These are phyloP conservation scores for Brassica nigra DNA, from an alignment of 345 rosid genomes.

Conservation along the genomic window DNA sequence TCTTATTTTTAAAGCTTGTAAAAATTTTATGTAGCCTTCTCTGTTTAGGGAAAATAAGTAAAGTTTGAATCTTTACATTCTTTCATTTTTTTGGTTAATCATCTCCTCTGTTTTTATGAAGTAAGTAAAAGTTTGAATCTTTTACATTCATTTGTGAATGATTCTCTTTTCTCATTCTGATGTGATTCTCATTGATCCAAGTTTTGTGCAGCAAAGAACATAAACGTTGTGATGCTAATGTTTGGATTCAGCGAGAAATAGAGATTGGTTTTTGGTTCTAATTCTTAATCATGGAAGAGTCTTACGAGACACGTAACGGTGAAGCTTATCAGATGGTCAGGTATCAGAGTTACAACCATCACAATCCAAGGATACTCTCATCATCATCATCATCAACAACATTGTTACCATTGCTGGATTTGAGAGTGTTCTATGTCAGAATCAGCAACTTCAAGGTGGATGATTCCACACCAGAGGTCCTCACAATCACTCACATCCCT, in stretches of 20 bases:
- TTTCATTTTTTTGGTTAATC: slow-evolving; percentile 12
- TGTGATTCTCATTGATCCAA: slow-evolving; percentile 24
- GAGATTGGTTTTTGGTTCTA: background rate
- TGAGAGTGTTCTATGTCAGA: slow-evolving; percentile 90
- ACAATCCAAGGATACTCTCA: slow-evolving; percentile 39
- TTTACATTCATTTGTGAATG: slow-evolving; percentile 14
- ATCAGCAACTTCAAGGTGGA: slow-evolving; percentile 71
- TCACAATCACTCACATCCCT: slow-evolving; percentile 78
- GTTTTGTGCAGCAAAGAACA: slow-evolving; percentile 26
- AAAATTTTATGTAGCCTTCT: slow-evolving; percentile 3
- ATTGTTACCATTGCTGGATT: slow-evolving; percentile 55
- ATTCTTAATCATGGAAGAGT: slow-evolving; percentile 52
- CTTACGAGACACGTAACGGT: slow-evolving; percentile 49
- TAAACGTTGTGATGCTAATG: background rate
- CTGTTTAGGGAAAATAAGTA: slow-evolving; percentile 30
- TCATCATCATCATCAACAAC: background rate
- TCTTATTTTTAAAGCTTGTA: background rate
- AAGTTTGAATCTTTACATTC: slow-evolving; percentile 38
- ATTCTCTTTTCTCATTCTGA: background rate
- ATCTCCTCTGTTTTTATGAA: slow-evolving; percentile 28
- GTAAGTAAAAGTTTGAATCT: slow-evolving; percentile 37
- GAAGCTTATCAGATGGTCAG: slow-evolving; percentile 50
- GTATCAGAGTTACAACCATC: slow-evolving; percentile 62
- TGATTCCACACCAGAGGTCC: slow-evolving; percentile 65
- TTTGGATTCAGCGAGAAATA: slow-evolving; percentile 26